A percentile compares a stretch with the other conserved stretches of the same genome.
phyloP scores from a whole-genome alignment of 2,329 filamentous ascomycete genomes.

The Fusarium brevicatenulatum region DNA sequence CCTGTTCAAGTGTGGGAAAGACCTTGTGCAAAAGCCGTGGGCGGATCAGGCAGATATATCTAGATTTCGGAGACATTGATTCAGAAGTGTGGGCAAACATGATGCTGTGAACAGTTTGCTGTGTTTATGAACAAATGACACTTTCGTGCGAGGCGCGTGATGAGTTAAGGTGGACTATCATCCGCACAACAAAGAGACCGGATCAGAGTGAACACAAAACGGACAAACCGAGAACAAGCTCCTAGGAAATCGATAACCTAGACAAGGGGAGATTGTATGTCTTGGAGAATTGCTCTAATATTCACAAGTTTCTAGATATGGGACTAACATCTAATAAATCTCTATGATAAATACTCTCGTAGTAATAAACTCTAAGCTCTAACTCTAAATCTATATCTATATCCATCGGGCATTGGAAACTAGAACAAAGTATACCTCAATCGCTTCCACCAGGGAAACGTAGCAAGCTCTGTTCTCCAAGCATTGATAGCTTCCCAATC shows the following conservation, averaged over 20 bases:
- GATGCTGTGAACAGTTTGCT: not conserved
- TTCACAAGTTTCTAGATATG: not conserved
- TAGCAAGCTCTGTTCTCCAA: conserved; percentile 58
- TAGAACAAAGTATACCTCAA: conserved; percentile 27
- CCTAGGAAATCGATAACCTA: fast-evolving
- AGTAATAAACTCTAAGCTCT: conserved; percentile 5
- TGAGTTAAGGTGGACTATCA: not conserved
- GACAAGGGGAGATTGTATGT: fast-evolving
- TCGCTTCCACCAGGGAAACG: conserved; percentile 60
- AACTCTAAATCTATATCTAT: not conserved
- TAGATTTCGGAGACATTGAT: not conserved
- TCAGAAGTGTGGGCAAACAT: not conserved
- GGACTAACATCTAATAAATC: no score
- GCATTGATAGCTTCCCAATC: conserved; percentile 70
- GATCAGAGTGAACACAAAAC: not conserved
- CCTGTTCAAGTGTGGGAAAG: not conserved
- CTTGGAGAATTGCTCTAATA: fast-evolving
- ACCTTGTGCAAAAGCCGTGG: not conserved
- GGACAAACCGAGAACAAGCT: fast-evolving
- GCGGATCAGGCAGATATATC: not conserved
- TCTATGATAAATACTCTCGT: not conserved
- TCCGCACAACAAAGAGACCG: not conserved
- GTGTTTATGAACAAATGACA: not conserved
- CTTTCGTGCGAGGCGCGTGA: not conserved
- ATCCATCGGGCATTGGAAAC: fast-evolving